A percentile compares a stretch with the other conserved stretches of the same genome.
Evolutionary conservation across 306 rosid genomes (phyloP).

Genomic region (Adenanthera pavonina): DNA sequence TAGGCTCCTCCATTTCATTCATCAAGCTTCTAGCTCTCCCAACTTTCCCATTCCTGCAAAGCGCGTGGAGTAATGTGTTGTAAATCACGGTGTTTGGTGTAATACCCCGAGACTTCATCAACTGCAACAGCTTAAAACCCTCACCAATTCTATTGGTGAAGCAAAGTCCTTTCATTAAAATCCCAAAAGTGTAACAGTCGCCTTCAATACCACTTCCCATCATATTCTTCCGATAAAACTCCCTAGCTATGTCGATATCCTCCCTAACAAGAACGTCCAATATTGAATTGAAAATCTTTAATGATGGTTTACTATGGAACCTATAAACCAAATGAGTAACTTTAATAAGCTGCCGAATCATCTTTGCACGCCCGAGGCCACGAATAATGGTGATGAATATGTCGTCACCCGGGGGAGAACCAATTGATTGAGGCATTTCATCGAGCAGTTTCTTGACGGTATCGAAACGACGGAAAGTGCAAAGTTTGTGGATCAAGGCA

Average conservation of each 20-base stretch:
- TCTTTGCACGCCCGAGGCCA: conserved; percentile 59
- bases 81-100: conserved; percentile 66
- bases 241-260: conserved; percentile 78
- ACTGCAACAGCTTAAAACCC: conserved; percentile 79
- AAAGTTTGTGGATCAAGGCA: conserved; percentile 66
- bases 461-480: conserved; percentile 64
- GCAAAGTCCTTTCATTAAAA: conserved; percentile 81
- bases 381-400: conserved; percentile 66
- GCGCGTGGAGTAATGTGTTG: conserved; percentile 76
- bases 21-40: conserved; percentile 87
- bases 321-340: conserved; percentile 58
- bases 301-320: conserved; percentile 56
- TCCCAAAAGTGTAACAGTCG: conserved; percentile 70
- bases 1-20: conserved; percentile 68
- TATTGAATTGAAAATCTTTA: conserved; percentile 68
- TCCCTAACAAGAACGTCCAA: conserved; percentile 76
- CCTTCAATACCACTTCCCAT: conserved; percentile 63
- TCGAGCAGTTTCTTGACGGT: conserved; percentile 73
- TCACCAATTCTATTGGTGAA: conserved; percentile 71
- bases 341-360: conserved; percentile 54
- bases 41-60: conserved; percentile 75
- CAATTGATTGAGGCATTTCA: conserved; percentile 68
- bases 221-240: conserved; percentile 76
- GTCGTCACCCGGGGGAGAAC: conserved; percentile 55
- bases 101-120: conserved; percentile 62